phyloP scores from a whole-genome alignment of 768 basidiomycete genomes.

The Leccinellum albellum region DNA sequence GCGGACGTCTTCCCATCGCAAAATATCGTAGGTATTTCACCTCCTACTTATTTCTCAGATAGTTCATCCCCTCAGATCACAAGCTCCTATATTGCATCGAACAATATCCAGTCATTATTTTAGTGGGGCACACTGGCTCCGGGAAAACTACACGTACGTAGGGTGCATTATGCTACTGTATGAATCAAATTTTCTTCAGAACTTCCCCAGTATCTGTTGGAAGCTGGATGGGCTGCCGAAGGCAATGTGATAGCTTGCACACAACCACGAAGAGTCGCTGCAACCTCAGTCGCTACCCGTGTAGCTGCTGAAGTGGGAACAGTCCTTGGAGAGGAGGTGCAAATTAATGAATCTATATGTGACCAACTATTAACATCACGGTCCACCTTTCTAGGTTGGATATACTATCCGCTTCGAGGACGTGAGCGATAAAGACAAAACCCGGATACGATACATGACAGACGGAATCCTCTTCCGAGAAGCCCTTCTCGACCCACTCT shows the following conservation, averaged over 20 bases:
- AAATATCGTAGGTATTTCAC: constrained; percentile 62
- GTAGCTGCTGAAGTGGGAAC: constrained; percentile 92
- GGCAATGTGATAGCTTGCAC: constrained; percentile 89
- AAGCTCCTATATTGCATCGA: constrained; percentile 83
- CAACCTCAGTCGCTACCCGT: constrained; percentile 87
- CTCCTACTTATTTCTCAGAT: neutral
- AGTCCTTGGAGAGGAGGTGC: constrained; percentile 82
- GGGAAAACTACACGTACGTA: constrained; percentile 94
- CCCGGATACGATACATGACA: constrained; percentile 92
- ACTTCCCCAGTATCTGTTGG: constrained; percentile 90
- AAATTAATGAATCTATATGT: neutral
- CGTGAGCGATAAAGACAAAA: constrained; percentile 76
- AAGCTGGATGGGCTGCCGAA: constrained; percentile 87
- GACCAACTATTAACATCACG: neutral
- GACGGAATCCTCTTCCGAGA: constrained; percentile 98
- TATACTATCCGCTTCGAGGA: constrained; percentile 98
- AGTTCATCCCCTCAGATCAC: constrained; percentile 46
- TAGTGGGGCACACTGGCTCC: constrained; percentile 94
- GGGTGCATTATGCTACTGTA: neutral
- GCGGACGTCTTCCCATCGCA: constrained; percentile 83
- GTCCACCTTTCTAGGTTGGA: constrained; percentile 65
- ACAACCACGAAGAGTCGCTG: constrained; percentile 89
- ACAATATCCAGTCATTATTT: constrained; percentile 76
- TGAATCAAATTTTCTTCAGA: constrained; percentile 45
- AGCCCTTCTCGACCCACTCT: constrained; percentile 84